Evolutionary conservation across 805 yeast genomes (phyloP), one percentile per base, ranked within the genome.

Genomic region (Saccharomycopsis oosterbeekiorum): DNA sequence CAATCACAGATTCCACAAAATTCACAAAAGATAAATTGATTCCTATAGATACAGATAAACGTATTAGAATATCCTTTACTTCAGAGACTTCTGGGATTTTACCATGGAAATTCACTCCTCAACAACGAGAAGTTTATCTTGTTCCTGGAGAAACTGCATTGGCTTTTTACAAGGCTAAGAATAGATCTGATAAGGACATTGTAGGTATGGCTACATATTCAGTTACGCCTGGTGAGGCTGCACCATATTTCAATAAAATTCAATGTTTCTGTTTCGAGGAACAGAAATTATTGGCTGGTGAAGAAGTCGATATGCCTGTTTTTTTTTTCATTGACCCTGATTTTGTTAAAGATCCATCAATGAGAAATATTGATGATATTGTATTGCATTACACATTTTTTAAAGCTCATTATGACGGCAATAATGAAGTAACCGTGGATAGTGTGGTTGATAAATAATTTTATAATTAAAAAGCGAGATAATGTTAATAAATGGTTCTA

Each of bases 241-340:
- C 98, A 0, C 97, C 90, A 4, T 94, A 93, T 74, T 94, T 94
- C 77, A 90, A 90, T 76, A 94, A 94, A 74, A 94, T 94, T 69
- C 99, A 94, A 73, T 94, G 99, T 73, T 94, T 94, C 75, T 94
- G 99, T 71, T 94, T 94, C 70, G 99, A 94, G 76, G 99, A 94
- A 72, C 99, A 94, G 73, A 82, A 89, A 73, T 77, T 94, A 65
- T 80, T 84, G 60, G 97, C 97, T 1, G 97, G 97, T 9, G 99
- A 94, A 74, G 97, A 94, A 71, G 96, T 94, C 17, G 99, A 94
- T 71, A 94, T 94, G 99, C 99, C 99, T 0, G 89, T 94, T 9
- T 94, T 94, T 75, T 94, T 92, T 80, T 92, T 92, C 73, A 89
- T 92, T 55, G 98, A 92, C 71, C 98, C 98, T 0, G 98, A 92